Conservation (phyloP, 352 stramenopile species). For the Pythium guiyangense region DNA sequence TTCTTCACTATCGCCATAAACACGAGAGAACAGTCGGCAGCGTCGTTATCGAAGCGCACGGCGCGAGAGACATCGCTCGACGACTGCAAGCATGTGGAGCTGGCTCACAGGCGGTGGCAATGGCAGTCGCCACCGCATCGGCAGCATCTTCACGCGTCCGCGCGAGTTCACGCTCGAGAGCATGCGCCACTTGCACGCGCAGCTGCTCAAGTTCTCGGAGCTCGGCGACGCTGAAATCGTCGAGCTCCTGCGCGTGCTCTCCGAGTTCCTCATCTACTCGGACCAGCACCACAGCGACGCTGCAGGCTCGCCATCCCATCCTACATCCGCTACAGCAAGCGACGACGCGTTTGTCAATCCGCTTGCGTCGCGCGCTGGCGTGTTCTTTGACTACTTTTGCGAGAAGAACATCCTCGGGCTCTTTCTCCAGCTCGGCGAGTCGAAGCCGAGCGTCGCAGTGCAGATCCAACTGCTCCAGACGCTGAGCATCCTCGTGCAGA, state of each 20-base stretch:
- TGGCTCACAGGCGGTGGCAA: slow-evolving; percentile 31
- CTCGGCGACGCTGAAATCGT: slow-evolving; percentile 75
- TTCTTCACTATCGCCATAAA: too few species aligned
- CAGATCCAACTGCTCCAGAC: slow-evolving; percentile 94
- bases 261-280: slow-evolving; percentile 87
- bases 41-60: too few species aligned
- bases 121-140: slow-evolving; percentile 7
- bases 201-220: slow-evolving; percentile 48
- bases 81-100: slow-evolving; percentile 26
- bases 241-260: slow-evolving; percentile 73
- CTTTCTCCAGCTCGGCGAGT: slow-evolving; percentile 81
- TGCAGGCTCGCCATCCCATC: slow-evolving; percentile 10
- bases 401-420: slow-evolving; percentile 94
- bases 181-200: slow-evolving; percentile 72
- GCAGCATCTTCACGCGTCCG: slow-evolving; percentile 16
- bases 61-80: slow-evolving; percentile 6
- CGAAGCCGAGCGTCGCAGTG: slow-evolving; percentile 42
- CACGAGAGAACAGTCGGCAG: too few species aligned
- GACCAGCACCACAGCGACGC: slow-evolving; percentile 61
- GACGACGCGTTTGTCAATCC: slow-evolving; percentile 2
- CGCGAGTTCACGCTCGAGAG: slow-evolving; percentile 64
- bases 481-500: slow-evolving; percentile 90
- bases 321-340: slow-evolving; percentile 10
- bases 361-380: slow-evolving; percentile 27
- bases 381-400: slow-evolving; percentile 96